Base-by-base conservation (phyloP, 164 flowering plant species). In the Tinospora cordifolia region DNA sequence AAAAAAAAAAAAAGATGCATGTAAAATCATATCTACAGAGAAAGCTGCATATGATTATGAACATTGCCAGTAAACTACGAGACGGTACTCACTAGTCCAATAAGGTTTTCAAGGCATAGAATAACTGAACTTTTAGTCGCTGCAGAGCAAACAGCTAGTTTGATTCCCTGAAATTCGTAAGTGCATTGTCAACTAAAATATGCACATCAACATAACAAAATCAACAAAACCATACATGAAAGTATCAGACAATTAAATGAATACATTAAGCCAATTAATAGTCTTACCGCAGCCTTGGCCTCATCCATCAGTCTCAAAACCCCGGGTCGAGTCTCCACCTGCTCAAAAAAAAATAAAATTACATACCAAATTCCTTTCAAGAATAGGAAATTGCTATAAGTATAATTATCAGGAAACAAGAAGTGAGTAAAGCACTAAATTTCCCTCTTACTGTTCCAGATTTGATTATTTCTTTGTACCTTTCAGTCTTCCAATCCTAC, bases 401-500 rank as follows among this genome's bases (percentile, higher is more conserved):
- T 14, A 44, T 9, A 74, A 40, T 22, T 13, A 40, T 51, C 26
- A 62, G 54, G 30, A 65, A 6, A 47, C 19, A 67, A 6, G 15
- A 15, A 36, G 22, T 9, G 10, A 19, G 21, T n/a, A 30, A 40
- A 73, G 22, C 1, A 17, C 67, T n/a, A 30, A 40, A 73, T 26
- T 2, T 22, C 67, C 27, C 75, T 47, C 97, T 94, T 86, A 94
- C 97, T 67, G 85, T 86, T 82, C 99, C 97, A 64, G 97, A 92
- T 84, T 85, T 92, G 80, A 94, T 87, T 69, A 92, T 94, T 72
- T 88, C 91, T 76, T 92, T 88, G 85, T 92, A 94, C 81, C 97
- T 88, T 75, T 92, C 97, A 25, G 97, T 92, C 73, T 94, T 94
- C 99, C 97, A 94, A 66, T 94, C 99, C 99, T 94, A 76, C 81